Evolutionary conservation across 2,329 filamentous ascomycete genomes (phyloP), one percentile per base, ranked within the genome.

Genomic region (Calycina herbarum): DNA sequence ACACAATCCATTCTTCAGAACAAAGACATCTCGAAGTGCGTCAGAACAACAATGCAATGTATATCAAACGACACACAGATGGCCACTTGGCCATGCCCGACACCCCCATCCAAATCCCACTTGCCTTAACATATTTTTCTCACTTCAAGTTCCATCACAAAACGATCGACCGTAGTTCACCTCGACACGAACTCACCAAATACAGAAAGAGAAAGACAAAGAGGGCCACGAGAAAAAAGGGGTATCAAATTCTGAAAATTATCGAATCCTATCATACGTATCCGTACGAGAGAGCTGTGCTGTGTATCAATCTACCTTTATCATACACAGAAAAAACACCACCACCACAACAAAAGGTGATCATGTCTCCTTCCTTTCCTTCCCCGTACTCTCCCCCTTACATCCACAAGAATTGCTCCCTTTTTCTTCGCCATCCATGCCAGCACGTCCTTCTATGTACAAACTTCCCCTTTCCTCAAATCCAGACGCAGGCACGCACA

Each of bases 241-340:
- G 45, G 45, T 51, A 51, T 51, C 45, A 51, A 51, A 51, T 51
- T 51, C 45, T 51, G 45, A 51, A 51, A 27, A 51, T 51, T 51
- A 51, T 51, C 20, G 20, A 51, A 51, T 51, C 45, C 45, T 51
- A 51, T 51, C 45, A 24, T 51, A 51, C 45, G n/a, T 20, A 51
- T 20, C 35, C 35, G 35, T 38, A 38, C 13, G 35, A 38, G 35
- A 11, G 35, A 38, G 35, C 35, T 38, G 35, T 38, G 20, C 45
- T 51, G 45, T 51, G 45, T 51, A 51, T 51, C 45, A 51, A 51
- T 51, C 45, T 24, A 51, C 45, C 45, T 38, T 38, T 51, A 51
- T 51, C 45, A 51, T 51, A 51, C 45, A 51, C 45, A 51, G 20
- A 24, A 51, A 48, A 51, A 51, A 24, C 8, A 24, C 4, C 7